phyloP scores from a whole-genome alignment of 2,329 filamentous ascomycete species.

The Scedosporium aurantiacum region DNA sequence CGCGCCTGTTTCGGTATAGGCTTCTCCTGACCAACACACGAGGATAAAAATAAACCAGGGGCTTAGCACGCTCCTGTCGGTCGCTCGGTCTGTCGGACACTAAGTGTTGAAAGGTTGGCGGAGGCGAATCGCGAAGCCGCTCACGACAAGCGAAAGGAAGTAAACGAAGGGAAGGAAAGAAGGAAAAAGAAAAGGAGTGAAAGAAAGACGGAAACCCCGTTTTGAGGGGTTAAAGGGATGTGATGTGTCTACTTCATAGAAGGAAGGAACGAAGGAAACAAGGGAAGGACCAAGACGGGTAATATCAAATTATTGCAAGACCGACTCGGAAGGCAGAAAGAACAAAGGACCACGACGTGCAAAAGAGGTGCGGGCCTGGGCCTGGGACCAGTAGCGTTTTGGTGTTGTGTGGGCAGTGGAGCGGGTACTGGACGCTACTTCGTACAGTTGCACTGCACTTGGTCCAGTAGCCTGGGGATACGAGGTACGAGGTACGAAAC shows the following conservation, averaged over 20 bases:
- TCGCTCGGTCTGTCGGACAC: background rate
- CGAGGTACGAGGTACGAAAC: background rate
- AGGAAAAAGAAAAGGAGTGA: slow-evolving; percentile 6
- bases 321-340: background rate
- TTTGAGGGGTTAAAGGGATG: slow-evolving; percentile 6
- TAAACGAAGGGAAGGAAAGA: background rate
- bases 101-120: background rate
- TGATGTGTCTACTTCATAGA: slow-evolving; percentile 12
- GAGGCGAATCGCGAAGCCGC: background rate
- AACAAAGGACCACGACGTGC: background rate
- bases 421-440: background rate
- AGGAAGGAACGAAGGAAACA: slow-evolving; percentile 13
- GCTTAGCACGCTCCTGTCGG: background rate
- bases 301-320: background rate
- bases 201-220: slow-evolving; percentile 3
- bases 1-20: background rate
- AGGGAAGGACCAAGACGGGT: background rate
- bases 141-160: slow-evolving; percentile 4
- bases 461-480: background rate
- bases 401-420: background rate
- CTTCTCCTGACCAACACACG: background rate
- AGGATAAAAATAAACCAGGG: slow-evolving; percentile 1
- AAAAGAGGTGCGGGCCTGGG: background rate
- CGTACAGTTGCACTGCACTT: too few relatives aligned
- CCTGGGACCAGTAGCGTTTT: background rate